phyloP scores from a whole-genome alignment of 169 alveolate species.

The Plasmodium cynomolgi region DNA sequence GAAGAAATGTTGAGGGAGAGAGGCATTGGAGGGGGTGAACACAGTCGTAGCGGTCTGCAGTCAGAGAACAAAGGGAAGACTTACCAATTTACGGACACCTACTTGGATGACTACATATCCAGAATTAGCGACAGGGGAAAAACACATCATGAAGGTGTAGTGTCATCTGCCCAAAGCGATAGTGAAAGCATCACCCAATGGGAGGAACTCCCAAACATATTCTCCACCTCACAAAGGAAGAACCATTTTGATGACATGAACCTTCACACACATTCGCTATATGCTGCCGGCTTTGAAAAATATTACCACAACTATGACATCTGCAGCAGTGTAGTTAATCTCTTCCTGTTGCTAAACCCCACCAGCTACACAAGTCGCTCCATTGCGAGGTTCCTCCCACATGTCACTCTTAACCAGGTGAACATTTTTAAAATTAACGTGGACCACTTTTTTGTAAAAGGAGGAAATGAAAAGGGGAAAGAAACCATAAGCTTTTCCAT shows the following conservation, averaged over 20 bases:
- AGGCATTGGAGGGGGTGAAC: not conserved
- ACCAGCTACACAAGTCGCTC: not conserved
- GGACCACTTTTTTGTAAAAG: not conserved
- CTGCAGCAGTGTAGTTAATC: slow-evolving; percentile 9
- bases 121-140: not conserved
- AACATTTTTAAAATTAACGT: slow-evolving; percentile 44
- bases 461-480: not conserved
- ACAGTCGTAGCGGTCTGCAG: not conserved
- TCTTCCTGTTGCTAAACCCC: slow-evolving; percentile 15
- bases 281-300: slow-evolving; percentile 46
- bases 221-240: not conserved
- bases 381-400: slow-evolving; percentile 11
- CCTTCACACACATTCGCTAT: slow-evolving; percentile 14
- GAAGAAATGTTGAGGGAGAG: slow-evolving; percentile 7
- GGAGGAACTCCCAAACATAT: not conserved
- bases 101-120: slow-evolving; percentile 55
- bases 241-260: slow-evolving; percentile 63
- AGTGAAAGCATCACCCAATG: not conserved
- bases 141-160: not conserved
- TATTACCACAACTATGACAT: slow-evolving; percentile 37
- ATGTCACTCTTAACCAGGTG: slow-evolving; percentile 8
- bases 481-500: not conserved
- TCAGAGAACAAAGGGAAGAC: not conserved
- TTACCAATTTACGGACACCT: slow-evolving; percentile 47
- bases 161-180: not conserved